Evolutionary conservation across 306 rosid genomes (phyloP).

Genomic region (Cucumis cinereus): DNA sequence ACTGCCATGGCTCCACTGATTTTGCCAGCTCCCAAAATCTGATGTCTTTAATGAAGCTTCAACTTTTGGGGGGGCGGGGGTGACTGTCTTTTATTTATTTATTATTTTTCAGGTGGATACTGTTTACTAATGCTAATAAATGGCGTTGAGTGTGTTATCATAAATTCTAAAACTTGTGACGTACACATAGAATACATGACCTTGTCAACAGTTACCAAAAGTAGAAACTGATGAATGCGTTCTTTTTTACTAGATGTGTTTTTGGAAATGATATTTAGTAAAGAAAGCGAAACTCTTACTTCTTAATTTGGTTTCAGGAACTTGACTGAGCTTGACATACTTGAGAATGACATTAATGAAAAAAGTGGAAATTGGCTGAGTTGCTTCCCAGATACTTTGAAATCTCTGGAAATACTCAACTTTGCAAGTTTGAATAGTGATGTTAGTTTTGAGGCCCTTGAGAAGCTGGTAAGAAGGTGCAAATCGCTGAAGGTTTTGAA

Average conservation of each 20-base stretch:
- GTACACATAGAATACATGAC: neutral
- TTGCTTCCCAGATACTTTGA: slow-evolving; percentile 68
- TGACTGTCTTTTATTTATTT: neutral
- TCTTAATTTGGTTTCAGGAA: slow-evolving; percentile 40
- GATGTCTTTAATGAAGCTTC: neutral
- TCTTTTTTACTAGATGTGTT: neutral
- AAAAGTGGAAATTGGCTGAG: slow-evolving; percentile 66
- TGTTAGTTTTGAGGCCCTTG: slow-evolving; percentile 51
- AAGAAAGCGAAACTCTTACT: slow-evolving; percentile 7
- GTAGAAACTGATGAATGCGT: neutral
- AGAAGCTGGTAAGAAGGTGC: slow-evolving; percentile 66
- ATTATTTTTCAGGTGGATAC: neutral
- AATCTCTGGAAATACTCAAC: slow-evolving; percentile 64
- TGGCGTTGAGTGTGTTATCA: neutral
- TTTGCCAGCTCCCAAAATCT: neutral
- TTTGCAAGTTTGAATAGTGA: slow-evolving; percentile 45
- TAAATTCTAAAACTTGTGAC: neutral
- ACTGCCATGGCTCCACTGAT: neutral
- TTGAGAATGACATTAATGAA: slow-evolving; percentile 62
- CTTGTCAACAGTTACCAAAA: neutral
- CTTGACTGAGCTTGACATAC: slow-evolving; percentile 70
- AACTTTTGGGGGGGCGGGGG: neutral
- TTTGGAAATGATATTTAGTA: neutral
- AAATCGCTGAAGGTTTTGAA: slow-evolving; percentile 56
- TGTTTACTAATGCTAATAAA: neutral